Evolutionary conservation across 495 filamentous ascomycete genomes (phyloP).

Genomic region (Viridothelium virens): DNA sequence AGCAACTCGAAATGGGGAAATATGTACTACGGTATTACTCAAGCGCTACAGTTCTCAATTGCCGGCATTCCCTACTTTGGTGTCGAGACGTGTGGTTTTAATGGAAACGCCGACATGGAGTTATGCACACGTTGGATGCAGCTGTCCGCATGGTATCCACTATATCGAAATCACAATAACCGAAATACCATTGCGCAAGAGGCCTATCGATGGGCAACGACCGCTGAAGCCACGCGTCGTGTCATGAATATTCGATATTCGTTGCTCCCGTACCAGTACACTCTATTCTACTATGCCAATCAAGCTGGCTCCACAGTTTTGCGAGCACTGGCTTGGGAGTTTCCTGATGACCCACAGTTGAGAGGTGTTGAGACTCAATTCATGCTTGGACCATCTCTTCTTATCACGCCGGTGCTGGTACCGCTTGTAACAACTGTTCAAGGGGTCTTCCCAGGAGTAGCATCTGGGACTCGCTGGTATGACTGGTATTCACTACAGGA

Average conservation of each 20-base stretch:
- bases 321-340: constrained; percentile 29
- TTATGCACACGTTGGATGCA: constrained; percentile 34
- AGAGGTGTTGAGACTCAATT: constrained; percentile 28
- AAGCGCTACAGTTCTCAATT: constrained; percentile 21
- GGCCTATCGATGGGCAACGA: constrained; percentile 26
- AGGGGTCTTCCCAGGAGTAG: constrained; percentile 25
- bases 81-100: constrained; percentile 25
- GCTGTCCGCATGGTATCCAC: constrained; percentile 28
- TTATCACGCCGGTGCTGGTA: constrained; percentile 26
- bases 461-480: constrained; percentile 25
- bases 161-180: constrained; percentile 33
- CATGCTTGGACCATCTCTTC: constrained; percentile 24
- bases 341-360: constrained; percentile 27
- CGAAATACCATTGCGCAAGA: constrained; percentile 23
- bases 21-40: constrained; percentile 40
- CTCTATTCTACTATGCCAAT: constrained; percentile 27
- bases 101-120: constrained; percentile 24
- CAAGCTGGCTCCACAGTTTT: constrained; percentile 27
- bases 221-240: constrained; percentile 21
- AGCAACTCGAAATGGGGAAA: constrained; percentile 42
- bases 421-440: constrained; percentile 19
- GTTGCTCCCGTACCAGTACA: constrained; percentile 31
- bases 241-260: constrained; percentile 30
- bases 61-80: constrained; percentile 25
- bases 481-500: constrained; percentile 28